These are phyloP conservation scores for Nigrospora sphaerica DNA, from an alignment of 2,329 filamentous ascomycete genomes.

Conservation along the genomic window DNA sequence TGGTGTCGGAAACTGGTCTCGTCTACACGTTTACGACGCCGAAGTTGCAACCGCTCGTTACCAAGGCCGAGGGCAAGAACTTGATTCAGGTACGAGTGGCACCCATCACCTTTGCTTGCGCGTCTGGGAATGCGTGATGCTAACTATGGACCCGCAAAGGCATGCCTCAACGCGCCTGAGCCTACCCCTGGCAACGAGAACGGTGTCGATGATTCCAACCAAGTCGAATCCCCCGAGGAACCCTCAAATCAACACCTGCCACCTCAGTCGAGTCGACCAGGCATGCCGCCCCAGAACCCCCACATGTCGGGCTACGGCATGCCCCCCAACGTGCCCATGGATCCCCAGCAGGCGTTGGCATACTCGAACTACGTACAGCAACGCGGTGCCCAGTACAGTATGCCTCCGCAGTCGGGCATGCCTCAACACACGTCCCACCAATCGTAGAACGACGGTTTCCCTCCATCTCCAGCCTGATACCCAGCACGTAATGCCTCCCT, in stretches of 20 bases:
- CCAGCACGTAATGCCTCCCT: conserved; percentile 48
- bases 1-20: conserved; percentile 93
- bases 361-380: conserved; percentile 81
- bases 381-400: conserved; percentile 65
- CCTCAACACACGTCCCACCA: conserved; percentile 78
- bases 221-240: conserved; percentile 89
- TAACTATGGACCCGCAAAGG: conserved; percentile 46
- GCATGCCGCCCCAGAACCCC: conserved; percentile 58
- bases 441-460: conserved; percentile 40
- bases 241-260: conserved; percentile 70
- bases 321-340: conserved; percentile 58
- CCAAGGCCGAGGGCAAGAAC: conserved; percentile 98
- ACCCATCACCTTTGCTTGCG: conserved; percentile 1
- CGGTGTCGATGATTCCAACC: conserved; percentile 67
- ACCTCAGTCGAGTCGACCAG: conserved; percentile 53
- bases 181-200: conserved; percentile 75
- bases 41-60: conserved; percentile 95
- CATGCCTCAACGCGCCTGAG: conserved; percentile 93
- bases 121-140: conserved; percentile 10
- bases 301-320: conserved; percentile 57
- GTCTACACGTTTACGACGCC: conserved; percentile 98
- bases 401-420: conserved; percentile 72
- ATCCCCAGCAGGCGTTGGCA: conserved; percentile 70
- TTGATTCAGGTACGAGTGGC: conserved; percentile 71
- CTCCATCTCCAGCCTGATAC: conserved; percentile 38